A percentile compares a stretch with the other conserved stretches of the same genome.
Conservation (phyloP, 208 protist species). For the Blechomonas ayalai region DNA sequence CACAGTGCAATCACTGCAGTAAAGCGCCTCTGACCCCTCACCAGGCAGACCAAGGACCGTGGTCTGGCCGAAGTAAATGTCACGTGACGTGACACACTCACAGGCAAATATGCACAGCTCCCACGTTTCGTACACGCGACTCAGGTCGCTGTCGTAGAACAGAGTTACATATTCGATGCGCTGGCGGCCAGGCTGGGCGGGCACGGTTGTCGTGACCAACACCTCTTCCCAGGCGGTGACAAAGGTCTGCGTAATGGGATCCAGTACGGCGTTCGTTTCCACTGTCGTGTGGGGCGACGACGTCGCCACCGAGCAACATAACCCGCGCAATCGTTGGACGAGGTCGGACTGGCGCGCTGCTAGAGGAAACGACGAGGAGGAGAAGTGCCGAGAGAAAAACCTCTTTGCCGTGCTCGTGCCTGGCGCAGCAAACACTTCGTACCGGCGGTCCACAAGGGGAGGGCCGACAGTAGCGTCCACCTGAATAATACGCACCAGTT, state of each 20-base stretch:
- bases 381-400: conserved; percentile 60
- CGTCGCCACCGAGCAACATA: conserved; percentile 43
- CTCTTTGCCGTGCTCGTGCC: conserved; percentile 55
- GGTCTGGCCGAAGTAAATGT: conserved; percentile 79
- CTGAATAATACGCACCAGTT: conserved; percentile 57
- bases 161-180: conserved; percentile 78
- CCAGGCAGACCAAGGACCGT: conserved; percentile 60
- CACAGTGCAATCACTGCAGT: conserved; percentile 60
- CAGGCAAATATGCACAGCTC: conserved; percentile 81
- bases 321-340: conserved; percentile 54
- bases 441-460: conserved; percentile 74
- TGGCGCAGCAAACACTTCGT: conserved; percentile 67
- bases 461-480: conserved; percentile 45
- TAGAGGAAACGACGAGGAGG: conserved; percentile 41
- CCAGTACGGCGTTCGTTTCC: conserved; percentile 61
- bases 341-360: conserved; percentile 25
- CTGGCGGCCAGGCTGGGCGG: conserved; percentile 24
- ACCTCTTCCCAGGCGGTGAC: conserved; percentile 83
- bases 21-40: conserved; percentile 58
- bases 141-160: conserved; percentile 65
- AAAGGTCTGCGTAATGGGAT: conserved; percentile 80
- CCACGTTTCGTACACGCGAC: conserved; percentile 75
- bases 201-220: conserved; percentile 46
- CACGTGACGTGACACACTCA: conserved; percentile 51
- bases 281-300: conserved; percentile 41